Evolutionary conservation across 1,139 yeast species (phyloP).

Genomic region (Yueomyces sp.): DNA sequence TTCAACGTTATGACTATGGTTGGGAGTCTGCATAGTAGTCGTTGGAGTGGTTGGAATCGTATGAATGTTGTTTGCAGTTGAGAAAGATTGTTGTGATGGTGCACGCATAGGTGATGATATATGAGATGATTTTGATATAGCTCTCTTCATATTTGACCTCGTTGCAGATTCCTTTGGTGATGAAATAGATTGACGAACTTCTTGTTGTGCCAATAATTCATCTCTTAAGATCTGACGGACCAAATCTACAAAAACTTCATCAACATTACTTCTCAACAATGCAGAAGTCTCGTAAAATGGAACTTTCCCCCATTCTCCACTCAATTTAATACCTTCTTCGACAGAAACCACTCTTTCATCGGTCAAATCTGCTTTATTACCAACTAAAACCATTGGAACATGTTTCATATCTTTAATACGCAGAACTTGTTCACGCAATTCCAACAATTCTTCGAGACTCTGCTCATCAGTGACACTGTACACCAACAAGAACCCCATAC

Average conservation of each 20-base stretch:
- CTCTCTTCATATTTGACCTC: too few species aligned
- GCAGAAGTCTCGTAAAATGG: conserved; percentile 95
- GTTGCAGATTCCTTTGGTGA: too few species aligned
- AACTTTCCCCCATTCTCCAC: conserved; percentile 76
- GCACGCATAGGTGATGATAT: too few species aligned
- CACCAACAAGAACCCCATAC: conserved; percentile 76
- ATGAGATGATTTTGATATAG: too few species aligned
- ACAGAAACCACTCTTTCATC: conserved; percentile 64
- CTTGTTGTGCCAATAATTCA: conserved; percentile 27
- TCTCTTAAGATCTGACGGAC: conserved; percentile 80
- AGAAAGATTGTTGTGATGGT: too few species aligned
- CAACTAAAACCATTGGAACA: conserved; percentile 80
- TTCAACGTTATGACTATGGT: too few species aligned
- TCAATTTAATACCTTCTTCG: conserved; percentile 72
- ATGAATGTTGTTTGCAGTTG: too few species aligned
- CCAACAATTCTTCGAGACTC: conserved; percentile 69
- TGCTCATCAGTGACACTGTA: conserved; percentile 83
- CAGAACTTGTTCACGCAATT: conserved; percentile 77
- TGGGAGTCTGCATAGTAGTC: too few species aligned
- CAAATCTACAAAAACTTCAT: conserved; percentile 78
- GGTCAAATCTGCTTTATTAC: conserved; percentile 75
- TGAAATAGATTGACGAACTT: not conserved
- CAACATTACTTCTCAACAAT: conserved; percentile 78
- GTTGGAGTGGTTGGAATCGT: too few species aligned
- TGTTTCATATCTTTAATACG: conserved; percentile 67